phyloP scores from a whole-genome alignment of 192 early-diverging fungal species.

The Dissophora globulifera region DNA sequence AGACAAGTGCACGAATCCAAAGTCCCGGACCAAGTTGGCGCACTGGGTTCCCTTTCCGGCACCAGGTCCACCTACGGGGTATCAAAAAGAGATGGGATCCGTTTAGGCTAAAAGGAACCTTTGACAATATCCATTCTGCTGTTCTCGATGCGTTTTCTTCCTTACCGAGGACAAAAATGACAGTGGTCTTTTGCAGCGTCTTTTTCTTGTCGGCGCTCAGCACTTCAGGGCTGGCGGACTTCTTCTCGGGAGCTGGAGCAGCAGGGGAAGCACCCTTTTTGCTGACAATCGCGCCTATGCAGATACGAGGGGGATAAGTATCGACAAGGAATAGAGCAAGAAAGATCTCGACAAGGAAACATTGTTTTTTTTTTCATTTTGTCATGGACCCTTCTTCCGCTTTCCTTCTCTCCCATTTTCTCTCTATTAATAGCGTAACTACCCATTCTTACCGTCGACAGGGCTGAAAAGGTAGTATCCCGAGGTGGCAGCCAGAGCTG shows the following conservation, averaged over 20 bases:
- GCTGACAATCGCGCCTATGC: too few species aligned
- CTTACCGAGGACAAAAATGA: slow-evolving; percentile 88
- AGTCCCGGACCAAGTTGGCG: slow-evolving; percentile 86
- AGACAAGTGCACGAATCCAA: slow-evolving; percentile 94
- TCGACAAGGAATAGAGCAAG: background rate
- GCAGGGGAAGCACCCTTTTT: background rate
- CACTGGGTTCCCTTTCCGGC: slow-evolving; percentile 98
- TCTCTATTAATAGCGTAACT: too few species aligned
- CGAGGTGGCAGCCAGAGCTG: slow-evolving; percentile 41
- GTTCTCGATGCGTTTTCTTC: too few species aligned
- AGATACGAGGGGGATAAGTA: too few species aligned
- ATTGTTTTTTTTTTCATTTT: too few species aligned
- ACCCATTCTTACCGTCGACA: slow-evolving; percentile 50
- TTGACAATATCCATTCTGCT: too few species aligned
- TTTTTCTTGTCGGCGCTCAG: slow-evolving; percentile 28
- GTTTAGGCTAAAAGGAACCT: too few species aligned
- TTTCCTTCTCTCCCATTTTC: too few species aligned
- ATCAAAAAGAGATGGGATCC: too few species aligned
- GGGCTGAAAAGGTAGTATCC: slow-evolving; percentile 54
- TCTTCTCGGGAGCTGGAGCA: slow-evolving; percentile 15
- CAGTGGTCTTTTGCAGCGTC: slow-evolving; percentile 67
- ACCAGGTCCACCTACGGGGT: slow-evolving; percentile 73
- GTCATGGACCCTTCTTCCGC: too few species aligned
- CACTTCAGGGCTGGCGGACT: slow-evolving; percentile 6
- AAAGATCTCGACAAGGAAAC: too few species aligned